Base-by-base conservation (phyloP, 1,284 basidiomycete genomes). In the Sporisorium scitamineum region DNA sequence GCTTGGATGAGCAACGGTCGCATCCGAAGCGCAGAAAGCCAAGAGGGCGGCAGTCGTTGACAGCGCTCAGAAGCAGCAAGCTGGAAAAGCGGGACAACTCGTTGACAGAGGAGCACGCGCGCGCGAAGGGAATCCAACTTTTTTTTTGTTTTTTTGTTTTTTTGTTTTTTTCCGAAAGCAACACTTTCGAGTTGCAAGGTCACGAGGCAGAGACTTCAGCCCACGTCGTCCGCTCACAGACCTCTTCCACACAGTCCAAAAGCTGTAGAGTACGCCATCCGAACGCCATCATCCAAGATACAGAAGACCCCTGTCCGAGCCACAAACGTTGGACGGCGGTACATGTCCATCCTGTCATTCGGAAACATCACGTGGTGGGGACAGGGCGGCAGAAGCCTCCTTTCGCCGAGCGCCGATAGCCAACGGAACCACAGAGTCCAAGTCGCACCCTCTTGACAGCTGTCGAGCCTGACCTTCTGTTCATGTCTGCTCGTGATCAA, bases 141-240 rank as follows among this genome's bases (percentile, higher is more conserved):
- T 20, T n/a, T 29, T 48, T 29, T 48, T 20, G 8, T 20, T n/a
- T 29, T 48, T 29, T 48, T 20, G 8, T n/a, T n/a, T n/a, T n/a
- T n/a, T n/a, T 20, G n/a, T 20, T 20, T 20, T 20, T 42, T 20
- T 42, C 41, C 41, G 48, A 50, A 31, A 50, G 27, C 48, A 50
- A 50, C 48, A 50, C 48, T 18, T 29, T 4, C 2, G n/a, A 20
- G 27, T n/a, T 31, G 48, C 48, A 50, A 18, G 48, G 48, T 50
- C 48, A 50, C 48, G 48, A 31, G 48, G 48, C 48, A 31, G 20
- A 31, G 27, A 50, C 48, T 18, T n/a, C 48, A 50, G 48, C 48
- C 29, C 27, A 48, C 27, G n/a, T 20, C 18, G 27, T n/a, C 9
- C 27, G 16, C 47, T 48, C 47, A 48, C 47, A 27, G 47, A n/a